Evolutionary conservation across 75 land plant genomes (phyloP).

Genomic region (Pinus taeda): DNA sequence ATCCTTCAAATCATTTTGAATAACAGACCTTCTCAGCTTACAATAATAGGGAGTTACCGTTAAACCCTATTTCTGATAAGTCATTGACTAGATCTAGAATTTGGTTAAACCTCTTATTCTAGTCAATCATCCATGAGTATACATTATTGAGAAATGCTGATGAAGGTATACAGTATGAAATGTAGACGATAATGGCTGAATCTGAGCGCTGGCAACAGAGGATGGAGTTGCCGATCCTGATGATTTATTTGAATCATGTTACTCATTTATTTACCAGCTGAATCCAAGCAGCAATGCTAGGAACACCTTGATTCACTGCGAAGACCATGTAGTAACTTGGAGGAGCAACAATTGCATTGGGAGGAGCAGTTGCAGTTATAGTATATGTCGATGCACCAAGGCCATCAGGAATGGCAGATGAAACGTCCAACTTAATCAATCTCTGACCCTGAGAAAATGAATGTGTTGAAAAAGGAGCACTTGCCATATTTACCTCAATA

Average conservation of each 20-base stretch:
- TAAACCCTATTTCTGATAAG: background rate
- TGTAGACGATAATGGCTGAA: background rate
- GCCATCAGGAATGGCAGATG: constrained; percentile 20
- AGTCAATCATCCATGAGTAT: background rate
- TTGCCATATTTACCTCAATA: constrained; percentile 56
- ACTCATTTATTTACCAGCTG: background rate
- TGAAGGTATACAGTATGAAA: background rate
- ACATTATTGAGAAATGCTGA: background rate
- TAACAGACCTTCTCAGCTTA: background rate
- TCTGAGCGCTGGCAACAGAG: background rate
- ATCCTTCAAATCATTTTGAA: background rate
- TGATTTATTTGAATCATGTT: background rate
- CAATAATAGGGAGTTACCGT: background rate
- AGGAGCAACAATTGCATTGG: constrained; percentile 58
- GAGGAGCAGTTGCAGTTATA: constrained; percentile 42
- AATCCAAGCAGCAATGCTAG: constrained; percentile 78
- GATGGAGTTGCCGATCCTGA: background rate
- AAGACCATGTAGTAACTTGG: constrained; percentile 88
- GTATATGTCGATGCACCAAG: constrained; percentile 34
- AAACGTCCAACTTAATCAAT: constrained; percentile 46
- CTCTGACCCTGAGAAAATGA: constrained; percentile 80
- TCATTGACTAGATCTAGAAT: background rate
- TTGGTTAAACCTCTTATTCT: background rate
- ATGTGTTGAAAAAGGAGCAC: constrained; percentile 79
- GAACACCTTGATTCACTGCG: constrained; percentile 74